Base-by-base conservation (phyloP, 352 stramenopile genomes). In the Phytophthora crassamura region DNA sequence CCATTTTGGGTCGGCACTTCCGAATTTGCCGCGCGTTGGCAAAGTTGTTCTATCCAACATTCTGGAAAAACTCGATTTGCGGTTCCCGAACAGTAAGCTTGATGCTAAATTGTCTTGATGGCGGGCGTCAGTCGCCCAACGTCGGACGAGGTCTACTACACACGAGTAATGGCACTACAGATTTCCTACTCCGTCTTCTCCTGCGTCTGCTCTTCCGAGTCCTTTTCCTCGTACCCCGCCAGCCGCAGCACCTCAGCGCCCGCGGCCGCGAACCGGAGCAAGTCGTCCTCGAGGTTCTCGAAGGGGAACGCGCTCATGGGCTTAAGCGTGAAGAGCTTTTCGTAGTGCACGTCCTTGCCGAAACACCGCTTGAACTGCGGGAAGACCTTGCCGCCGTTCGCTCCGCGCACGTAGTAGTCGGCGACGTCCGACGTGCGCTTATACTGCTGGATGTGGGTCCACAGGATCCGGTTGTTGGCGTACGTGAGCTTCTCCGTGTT, bases 311-410 rank as follows among this genome's bases (percentile, higher is more conserved):
- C 78, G 39, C 64, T 84, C 63, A 93, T 79, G 12, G 84, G 78
- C 35, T 86, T 88, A 9, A 93, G 64, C 22, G 75, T 82, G 54
- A 89, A 91, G 18, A 83, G 63, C 58, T 87, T 88, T 12, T 88
- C 74, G 59, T 89, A 91, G 49, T 84, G 67, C 28, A 86, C 76
- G 51, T 89, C 80, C 59, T 89, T 89, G 34, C 82, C 82, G 52
- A 89, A 91, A 47, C 80, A 91, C 0, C 80, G 74, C 49, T 83
- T 84, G 48, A 89, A 91, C 59, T 86, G 72, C 22, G 80, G 78
- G 52, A 89, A 91, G 0, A 87, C 72, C 50, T 91, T 88, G 53
- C 78, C 80, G 33, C 80, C 82, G 32, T 89, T 89, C 10, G 80
- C 82, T 2, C 82, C 82, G 39, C 80, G 80, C 36, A 91, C 80